These are phyloP conservation scores for Chenopodium album DNA, from an alignment of 148 eudicot species.

Conservation along the genomic window DNA sequence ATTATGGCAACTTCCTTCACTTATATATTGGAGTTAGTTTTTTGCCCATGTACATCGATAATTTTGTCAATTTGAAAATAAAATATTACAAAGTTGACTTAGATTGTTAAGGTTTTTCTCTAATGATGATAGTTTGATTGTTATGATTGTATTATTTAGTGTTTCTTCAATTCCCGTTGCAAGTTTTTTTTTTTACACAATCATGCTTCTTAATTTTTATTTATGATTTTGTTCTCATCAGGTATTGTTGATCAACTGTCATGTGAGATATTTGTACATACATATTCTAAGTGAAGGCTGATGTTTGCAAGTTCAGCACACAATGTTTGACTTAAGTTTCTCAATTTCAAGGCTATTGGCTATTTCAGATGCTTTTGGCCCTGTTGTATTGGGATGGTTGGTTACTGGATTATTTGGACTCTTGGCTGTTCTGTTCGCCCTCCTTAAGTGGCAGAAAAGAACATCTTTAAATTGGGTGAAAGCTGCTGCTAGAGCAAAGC, in stretches of 20 bases:
- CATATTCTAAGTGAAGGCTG: constrained; percentile 13
- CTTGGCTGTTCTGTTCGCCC: constrained; percentile 56
- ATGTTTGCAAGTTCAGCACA: constrained; percentile 26
- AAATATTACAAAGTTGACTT: background rate
- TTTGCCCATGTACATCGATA: background rate
- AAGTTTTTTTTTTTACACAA: background rate
- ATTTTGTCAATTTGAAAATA: background rate
- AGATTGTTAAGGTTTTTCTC: background rate
- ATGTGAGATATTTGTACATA: constrained; percentile 7
- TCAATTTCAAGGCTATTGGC: constrained; percentile 43
- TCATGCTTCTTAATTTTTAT: constrained; percentile 4
- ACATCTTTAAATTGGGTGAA: constrained; percentile 80
- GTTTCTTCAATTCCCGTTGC: background rate
- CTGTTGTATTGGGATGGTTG: constrained; percentile 66
- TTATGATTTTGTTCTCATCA: constrained; percentile 16
- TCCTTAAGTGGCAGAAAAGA: constrained; percentile 72
- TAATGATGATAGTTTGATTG: background rate
- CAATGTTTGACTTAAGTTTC: constrained; percentile 52
- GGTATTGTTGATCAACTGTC: constrained; percentile 18
- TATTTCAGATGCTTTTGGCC: constrained; percentile 45
- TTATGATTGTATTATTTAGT: background rate
- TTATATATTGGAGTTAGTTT: background rate
- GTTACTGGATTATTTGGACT: constrained; percentile 72
- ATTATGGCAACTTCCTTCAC: too few species aligned
- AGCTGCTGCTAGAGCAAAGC: constrained; percentile 82